Conservation (phyloP, 2,329 filamentous ascomycete genomes). For the Gyromitra esculenta region DNA sequence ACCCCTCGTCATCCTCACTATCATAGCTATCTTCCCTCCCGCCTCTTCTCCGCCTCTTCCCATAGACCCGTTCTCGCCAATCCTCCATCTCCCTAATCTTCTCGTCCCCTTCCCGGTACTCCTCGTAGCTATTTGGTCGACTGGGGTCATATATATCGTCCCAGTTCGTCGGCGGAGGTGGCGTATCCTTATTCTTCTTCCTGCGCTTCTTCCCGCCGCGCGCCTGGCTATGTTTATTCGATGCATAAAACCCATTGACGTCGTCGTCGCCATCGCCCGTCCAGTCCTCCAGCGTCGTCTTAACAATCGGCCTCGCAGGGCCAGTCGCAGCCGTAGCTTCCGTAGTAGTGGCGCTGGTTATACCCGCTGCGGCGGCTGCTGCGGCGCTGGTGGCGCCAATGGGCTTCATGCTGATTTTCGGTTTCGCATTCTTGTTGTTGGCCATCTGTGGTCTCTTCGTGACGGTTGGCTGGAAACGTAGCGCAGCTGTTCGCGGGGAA, state of each 20-base stretch:
- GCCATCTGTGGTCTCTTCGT: conserved; percentile 74
- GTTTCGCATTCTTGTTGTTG: conserved; percentile 71
- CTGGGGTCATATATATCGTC: conserved; percentile 89
- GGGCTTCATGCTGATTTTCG: conserved; percentile 64
- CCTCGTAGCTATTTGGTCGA: conserved; percentile 82
- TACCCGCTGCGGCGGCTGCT: conserved; percentile 48
- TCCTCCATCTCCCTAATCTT: conserved; percentile 80
- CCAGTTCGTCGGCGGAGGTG: conserved; percentile 76
- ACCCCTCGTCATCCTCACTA: conserved; percentile 63
- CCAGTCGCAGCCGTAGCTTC: conserved; percentile 58
- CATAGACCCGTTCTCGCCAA: conserved; percentile 85
- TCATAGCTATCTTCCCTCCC: conserved; percentile 63
- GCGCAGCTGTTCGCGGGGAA: conserved; percentile 65
- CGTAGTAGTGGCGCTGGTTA: conserved; percentile 52
- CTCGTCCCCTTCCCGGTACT: conserved; percentile 85
- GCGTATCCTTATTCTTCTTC: conserved; percentile 77
- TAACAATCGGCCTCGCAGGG: conserved; percentile 64
- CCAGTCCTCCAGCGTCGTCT: conserved; percentile 83
- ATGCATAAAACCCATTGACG: conserved; percentile 70
- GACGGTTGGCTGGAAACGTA: conserved; percentile 83
- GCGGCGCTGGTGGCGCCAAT: conserved; percentile 56
- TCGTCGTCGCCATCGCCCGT: conserved; percentile 80
- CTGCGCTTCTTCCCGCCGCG: conserved; percentile 73
- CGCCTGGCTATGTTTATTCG: conserved; percentile 71
- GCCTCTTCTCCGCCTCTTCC: conserved; percentile 64